Conservation (phyloP, 805 yeast genomes). For the Wickerhamiella kurtzmanii region DNA sequence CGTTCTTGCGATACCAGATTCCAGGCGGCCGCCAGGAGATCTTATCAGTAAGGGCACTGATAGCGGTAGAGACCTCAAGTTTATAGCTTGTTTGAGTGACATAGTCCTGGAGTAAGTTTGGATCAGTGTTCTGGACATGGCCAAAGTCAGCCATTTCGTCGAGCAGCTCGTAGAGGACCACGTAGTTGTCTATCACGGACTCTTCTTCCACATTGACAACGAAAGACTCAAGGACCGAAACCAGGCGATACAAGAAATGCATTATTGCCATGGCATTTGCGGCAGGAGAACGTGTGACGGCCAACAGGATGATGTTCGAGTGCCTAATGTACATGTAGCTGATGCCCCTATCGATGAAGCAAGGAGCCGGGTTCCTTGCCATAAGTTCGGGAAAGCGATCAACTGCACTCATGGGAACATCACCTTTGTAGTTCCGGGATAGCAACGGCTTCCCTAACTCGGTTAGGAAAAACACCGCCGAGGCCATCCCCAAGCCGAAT, state of each 20-base stretch:
- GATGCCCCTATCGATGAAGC: slow-evolving; percentile 36
- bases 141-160: slow-evolving; percentile 98
- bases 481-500: slow-evolving; percentile 34
- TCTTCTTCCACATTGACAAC: slow-evolving; percentile 41
- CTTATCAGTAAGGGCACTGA: slow-evolving; percentile 62
- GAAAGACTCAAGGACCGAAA: slow-evolving; percentile 34
- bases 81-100: slow-evolving; percentile 43
- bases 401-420: slow-evolving; percentile 44
- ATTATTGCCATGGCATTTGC: slow-evolving; percentile 44
- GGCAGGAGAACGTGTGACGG: slow-evolving; percentile 22
- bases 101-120: slow-evolving; percentile 63
- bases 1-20: slow-evolving; percentile 74
- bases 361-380: slow-evolving; percentile 33
- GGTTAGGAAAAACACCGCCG: slow-evolving; percentile 57
- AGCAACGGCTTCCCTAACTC: slow-evolving; percentile 54
- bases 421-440: slow-evolving; percentile 59
- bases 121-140: slow-evolving; percentile 80
- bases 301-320: slow-evolving; percentile 33
- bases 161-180: slow-evolving; percentile 71
- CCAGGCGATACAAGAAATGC: slow-evolving; percentile 39
- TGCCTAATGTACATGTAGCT: slow-evolving; percentile 42
- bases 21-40: slow-evolving; percentile 92
- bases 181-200: slow-evolving; percentile 60
- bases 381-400: slow-evolving; percentile 47
- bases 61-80: slow-evolving; percentile 36